Evolutionary conservation across 2,329 filamentous ascomycete genomes (phyloP).

Genomic region (Hypoxylon sp.): DNA sequence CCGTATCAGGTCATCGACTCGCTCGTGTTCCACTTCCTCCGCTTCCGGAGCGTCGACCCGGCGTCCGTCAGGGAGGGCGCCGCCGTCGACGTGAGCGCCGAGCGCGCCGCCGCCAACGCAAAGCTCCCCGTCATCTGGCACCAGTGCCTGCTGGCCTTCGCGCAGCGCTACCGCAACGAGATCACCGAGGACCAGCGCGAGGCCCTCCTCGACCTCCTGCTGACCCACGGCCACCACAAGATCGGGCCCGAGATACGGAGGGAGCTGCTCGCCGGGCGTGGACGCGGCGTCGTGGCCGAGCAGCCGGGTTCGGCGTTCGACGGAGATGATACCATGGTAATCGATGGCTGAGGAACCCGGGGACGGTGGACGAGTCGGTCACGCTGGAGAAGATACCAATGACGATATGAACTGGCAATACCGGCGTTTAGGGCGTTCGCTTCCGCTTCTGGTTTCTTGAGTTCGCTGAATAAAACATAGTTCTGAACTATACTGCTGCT

Average conservation of each 20-base stretch:
- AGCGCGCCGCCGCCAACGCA: slow-evolving; percentile 59
- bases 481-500: not conserved
- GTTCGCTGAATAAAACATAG: slow-evolving; percentile 6
- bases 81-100: slow-evolving; percentile 58
- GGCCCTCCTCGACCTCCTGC: slow-evolving; percentile 83
- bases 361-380: not conserved
- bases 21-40: slow-evolving; percentile 94
- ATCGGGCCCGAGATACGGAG: slow-evolving; percentile 92
- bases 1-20: slow-evolving; percentile 95
- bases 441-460: slow-evolving; percentile 4
- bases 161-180: slow-evolving; percentile 93
- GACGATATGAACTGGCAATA: slow-evolving; percentile 23
- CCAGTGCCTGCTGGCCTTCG: slow-evolving; percentile 89
- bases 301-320: slow-evolving; percentile 63
- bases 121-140: slow-evolving; percentile 96
- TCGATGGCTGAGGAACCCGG: slow-evolving; percentile 53
- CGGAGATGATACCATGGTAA: slow-evolving; percentile 92
- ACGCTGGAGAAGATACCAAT: slow-evolving; percentile 31
- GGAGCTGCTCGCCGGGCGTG: slow-evolving; percentile 87
- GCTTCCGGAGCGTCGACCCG: slow-evolving; percentile 78
- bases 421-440: slow-evolving; percentile 31
- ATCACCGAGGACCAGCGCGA: slow-evolving; percentile 96
- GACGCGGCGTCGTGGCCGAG: slow-evolving; percentile 77
- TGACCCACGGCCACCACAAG: slow-evolving; percentile 82
- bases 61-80: slow-evolving; percentile 62